Evolutionary conservation across 2,329 filamentous ascomycete species (phyloP), one percentile per base, ranked within the genome.

Genomic region (Aspergillus amoenus): DNA sequence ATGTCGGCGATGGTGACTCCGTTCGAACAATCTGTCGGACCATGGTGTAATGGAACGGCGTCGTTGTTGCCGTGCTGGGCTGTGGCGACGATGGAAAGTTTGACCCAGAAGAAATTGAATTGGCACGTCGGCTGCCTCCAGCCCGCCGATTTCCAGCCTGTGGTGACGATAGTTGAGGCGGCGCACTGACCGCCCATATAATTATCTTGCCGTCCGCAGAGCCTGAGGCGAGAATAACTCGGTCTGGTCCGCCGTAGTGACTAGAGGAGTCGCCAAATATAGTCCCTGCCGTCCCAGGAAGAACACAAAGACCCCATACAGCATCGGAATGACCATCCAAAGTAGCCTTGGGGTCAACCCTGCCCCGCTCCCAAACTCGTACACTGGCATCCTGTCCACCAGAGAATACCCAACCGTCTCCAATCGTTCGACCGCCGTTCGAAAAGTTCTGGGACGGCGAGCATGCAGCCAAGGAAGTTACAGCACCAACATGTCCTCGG

Each of bases 331-430:
- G 94, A 1, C 93, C 93, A 64, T 97, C 91, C 4, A 99, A 81
- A 0, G 92, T 96, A 2, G 92, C 92, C 75, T 97, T 97, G 7
- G 94, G 92, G 70, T 97, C 94, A 32, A 99, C 91, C 46, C 93
- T 83, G 27, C 93, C 93, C 50, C 93, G 86, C 74, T 99, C 93
- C 94, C 94, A 99, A 0, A 99, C 92, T 30, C 93, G 86, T 39
- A 99, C 87, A 6, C 91, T 96, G 17, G 90, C 87, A 74, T 99
- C 94, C 72, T 97, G 92, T 4, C 94, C 94, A 59, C 94, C 94
- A 5, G 93, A 97, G 75, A 99, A 99, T 63, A 99, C 93, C 94
- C 94, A 99, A 27, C 94, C 94, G 66, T 97, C 94, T 32, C 93
- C 93, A 66, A 89, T 86, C 7, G 90, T 91, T 61, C 93, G 86